phyloP scores from a whole-genome alignment of 176 grass and related monocot genomes.

The Aegilops bicornis region DNA sequence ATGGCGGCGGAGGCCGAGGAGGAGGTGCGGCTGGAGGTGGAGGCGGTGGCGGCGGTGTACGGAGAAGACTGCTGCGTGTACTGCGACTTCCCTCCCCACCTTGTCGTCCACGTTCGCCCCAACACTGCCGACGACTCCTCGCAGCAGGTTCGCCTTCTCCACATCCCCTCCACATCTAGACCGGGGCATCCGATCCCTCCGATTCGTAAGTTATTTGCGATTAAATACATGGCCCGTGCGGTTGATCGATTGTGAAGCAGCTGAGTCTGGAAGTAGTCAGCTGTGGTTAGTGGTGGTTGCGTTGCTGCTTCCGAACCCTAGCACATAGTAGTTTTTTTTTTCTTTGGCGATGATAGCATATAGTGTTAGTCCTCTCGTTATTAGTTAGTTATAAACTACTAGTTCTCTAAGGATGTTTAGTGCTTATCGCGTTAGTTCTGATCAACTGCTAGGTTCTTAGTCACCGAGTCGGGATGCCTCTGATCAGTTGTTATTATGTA shows the following conservation, averaged over 20 bases:
- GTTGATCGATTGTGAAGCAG: background rate
- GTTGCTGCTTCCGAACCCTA: conserved; percentile 16
- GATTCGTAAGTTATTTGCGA: background rate
- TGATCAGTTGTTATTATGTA: background rate
- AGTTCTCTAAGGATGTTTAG: background rate
- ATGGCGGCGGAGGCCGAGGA: conserved; percentile 47
- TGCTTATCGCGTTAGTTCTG: background rate
- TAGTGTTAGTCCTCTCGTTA: background rate
- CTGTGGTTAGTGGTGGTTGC: background rate
- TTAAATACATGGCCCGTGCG: background rate
- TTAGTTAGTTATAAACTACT: background rate
- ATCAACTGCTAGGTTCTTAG: background rate
- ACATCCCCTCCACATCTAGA: background rate
- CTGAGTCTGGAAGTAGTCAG: background rate
- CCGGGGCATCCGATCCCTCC: background rate
- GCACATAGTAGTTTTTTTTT: background rate
- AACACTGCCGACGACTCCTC: conserved; percentile 85
- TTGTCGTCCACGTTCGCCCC: conserved; percentile 67
- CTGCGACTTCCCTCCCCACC: conserved; percentile 64
- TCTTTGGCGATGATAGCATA: background rate
- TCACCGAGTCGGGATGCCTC: background rate
- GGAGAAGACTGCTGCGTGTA: conserved; percentile 71
- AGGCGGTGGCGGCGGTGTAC: conserved; percentile 75
- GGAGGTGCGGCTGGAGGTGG: conserved; percentile 77
- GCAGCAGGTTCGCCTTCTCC: conserved; percentile 53